Percentiles rank a stretch among this genome's conserved stretches.
Evolutionary conservation across 1,139 yeast genomes (phyloP).

Genomic region (Hansenula anomala): DNA sequence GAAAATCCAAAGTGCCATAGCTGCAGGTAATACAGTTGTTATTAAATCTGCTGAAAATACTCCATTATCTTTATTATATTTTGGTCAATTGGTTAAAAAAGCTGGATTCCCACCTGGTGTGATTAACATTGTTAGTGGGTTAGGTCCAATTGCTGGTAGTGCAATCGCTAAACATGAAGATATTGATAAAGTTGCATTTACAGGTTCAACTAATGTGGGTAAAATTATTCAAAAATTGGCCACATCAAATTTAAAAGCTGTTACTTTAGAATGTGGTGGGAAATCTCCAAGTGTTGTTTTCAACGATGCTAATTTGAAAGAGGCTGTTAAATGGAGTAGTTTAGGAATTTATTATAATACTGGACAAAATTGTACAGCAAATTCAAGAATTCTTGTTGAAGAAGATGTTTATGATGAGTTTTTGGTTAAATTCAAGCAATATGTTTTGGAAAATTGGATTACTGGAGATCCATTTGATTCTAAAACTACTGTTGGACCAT

Average conservation of each 20-base stretch:
- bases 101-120: constrained; percentile 66
- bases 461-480: constrained; percentile 56
- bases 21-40: constrained; percentile 65
- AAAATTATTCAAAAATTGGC: constrained; percentile 48
- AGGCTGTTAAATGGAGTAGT: constrained; percentile 81
- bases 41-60: constrained; percentile 63
- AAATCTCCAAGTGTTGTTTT: constrained; percentile 73
- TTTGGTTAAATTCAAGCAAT: constrained; percentile 40
- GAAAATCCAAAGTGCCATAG: constrained; percentile 68
- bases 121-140: constrained; percentile 52
- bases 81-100: constrained; percentile 47
- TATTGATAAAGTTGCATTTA: constrained; percentile 63
- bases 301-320: constrained; percentile 71
- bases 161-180: constrained; percentile 52
- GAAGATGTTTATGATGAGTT: constrained; percentile 61
- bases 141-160: constrained; percentile 49
- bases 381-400: constrained; percentile 77
- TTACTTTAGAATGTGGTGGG: constrained; percentile 68
- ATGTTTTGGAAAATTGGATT: constrained; percentile 43
- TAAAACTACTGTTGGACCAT: constrained; percentile 70
- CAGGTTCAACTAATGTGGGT: constrained; percentile 58
- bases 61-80: constrained; percentile 55
- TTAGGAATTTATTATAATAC: constrained; percentile 75
- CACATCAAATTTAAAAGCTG: constrained; percentile 50
- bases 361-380: constrained; percentile 91